Percentiles rank a stretch among this genome's conserved stretches.
Evolutionary conservation across 2,329 filamentous ascomycete species (phyloP).

Genomic region (Colletotrichum gloeosporioides): DNA sequence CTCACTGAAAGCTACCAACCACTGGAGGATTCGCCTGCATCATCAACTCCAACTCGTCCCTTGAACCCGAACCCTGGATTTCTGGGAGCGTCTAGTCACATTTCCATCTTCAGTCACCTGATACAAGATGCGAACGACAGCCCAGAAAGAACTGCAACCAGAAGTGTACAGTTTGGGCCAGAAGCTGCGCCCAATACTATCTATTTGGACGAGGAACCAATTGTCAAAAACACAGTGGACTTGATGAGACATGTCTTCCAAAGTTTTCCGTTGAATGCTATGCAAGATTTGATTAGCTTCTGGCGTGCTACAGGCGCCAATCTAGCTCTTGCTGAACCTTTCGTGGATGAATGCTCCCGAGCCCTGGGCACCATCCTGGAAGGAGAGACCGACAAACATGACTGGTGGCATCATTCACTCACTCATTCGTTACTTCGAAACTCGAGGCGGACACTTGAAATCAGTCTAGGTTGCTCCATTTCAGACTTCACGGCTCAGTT

Average conservation of each 20-base stretch:
- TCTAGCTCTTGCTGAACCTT: not conserved
- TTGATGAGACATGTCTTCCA: not conserved
- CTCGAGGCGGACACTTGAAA: not conserved
- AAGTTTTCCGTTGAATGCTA: not conserved
- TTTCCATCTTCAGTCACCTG: not conserved
- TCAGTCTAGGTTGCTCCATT: accelerated
- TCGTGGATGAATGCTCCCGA: not conserved
- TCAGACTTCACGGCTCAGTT: not conserved
- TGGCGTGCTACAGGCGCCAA: not conserved
- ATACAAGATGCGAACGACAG: not conserved
- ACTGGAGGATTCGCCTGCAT: not conserved
- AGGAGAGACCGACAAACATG: not conserved
- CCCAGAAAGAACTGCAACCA: not conserved
- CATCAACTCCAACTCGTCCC: not conserved
- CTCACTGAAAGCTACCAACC: not conserved
- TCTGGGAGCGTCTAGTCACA: not conserved
- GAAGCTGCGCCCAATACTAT: not conserved
- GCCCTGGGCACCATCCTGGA: not conserved
- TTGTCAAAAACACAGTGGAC: not conserved
- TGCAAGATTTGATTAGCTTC: not conserved
- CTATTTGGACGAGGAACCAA: not conserved
- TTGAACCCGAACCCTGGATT: not conserved
- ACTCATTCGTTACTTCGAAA: not conserved
- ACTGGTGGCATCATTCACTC: not conserved
- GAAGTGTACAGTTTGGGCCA: not conserved